Conservation (phyloP, 495 filamentous ascomycete genomes). For the Cladorrhinum samala region DNA sequence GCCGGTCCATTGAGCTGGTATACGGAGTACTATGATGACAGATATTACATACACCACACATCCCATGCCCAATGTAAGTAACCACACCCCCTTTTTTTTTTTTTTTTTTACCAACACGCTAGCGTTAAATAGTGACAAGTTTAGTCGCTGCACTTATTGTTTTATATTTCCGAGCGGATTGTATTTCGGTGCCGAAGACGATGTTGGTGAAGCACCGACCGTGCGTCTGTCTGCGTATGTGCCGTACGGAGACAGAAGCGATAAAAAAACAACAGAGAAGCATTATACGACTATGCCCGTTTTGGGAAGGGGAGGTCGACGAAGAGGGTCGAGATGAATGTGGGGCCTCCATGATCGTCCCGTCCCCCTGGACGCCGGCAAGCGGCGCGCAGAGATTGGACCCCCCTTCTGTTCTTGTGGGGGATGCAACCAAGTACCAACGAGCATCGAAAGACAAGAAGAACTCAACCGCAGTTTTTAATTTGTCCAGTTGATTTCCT, state of each 20-base stretch:
- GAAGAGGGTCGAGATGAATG: neutral
- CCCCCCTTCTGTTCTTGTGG: neutral
- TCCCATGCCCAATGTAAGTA: no score
- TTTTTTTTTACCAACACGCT: no score
- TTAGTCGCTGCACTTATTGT: neutral
- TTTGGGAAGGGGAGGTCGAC: no score
- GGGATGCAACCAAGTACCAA: no score
- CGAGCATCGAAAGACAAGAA: neutral
- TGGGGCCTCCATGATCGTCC: slow-evolving; percentile 27
- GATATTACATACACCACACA: no score
- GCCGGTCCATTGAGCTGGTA: no score
- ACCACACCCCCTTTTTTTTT: no score
- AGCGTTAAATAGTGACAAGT: no score
- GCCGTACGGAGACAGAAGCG: neutral
- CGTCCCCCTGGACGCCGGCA: slow-evolving; percentile 21
- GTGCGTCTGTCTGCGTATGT: neutral
- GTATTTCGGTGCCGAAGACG: neutral
- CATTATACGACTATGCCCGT: slow-evolving; percentile 13
- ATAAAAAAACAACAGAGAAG: neutral
- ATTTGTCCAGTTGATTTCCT: neutral
- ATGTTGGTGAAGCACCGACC: neutral
- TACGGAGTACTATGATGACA: no score
- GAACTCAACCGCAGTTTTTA: neutral
- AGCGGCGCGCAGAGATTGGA: slow-evolving; percentile 11
- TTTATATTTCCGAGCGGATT: neutral